phyloP scores from a whole-genome alignment of 306 rosid species.

The Fagus sylvatica region DNA sequence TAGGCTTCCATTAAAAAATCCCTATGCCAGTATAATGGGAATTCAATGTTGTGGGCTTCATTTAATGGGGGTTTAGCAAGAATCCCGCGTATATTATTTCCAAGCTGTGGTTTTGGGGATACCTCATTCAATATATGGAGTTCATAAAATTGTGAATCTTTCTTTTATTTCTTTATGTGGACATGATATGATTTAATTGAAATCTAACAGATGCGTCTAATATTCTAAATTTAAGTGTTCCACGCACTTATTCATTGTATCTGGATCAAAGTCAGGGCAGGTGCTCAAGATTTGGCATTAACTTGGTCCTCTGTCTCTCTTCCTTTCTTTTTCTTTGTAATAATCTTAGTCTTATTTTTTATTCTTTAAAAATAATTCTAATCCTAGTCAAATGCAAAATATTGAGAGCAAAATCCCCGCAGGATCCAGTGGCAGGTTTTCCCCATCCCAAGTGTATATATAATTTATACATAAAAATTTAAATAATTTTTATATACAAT shows the following conservation, averaged over 20 bases:
- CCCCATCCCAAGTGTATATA: too few species aligned
- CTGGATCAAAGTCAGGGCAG: not conserved
- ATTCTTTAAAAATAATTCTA: not conserved
- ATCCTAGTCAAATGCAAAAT: not conserved
- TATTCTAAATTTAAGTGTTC: not conserved
- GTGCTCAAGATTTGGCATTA: not conserved
- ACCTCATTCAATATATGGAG: not conserved
- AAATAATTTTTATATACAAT: too few species aligned
- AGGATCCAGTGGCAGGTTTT: too few species aligned
- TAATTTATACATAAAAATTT: too few species aligned
- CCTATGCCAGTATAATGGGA: not conserved
- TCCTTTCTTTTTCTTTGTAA: not conserved
- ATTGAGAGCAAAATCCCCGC: too few species aligned
- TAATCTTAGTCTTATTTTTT: too few species aligned
- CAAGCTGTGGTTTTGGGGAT: not conserved
- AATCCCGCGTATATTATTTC: not conserved
- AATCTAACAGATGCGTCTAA: not conserved
- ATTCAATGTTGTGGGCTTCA: not conserved
- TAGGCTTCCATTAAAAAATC: not conserved
- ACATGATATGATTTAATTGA: not conserved
- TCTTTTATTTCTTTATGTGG: not conserved
- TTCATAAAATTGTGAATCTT: not conserved
- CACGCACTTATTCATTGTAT: not conserved
- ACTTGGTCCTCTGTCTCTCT: not conserved
- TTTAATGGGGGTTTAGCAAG: not conserved